phyloP scores from a whole-genome alignment of 2,329 filamentous ascomycete species.

The Penicillium sp. region DNA sequence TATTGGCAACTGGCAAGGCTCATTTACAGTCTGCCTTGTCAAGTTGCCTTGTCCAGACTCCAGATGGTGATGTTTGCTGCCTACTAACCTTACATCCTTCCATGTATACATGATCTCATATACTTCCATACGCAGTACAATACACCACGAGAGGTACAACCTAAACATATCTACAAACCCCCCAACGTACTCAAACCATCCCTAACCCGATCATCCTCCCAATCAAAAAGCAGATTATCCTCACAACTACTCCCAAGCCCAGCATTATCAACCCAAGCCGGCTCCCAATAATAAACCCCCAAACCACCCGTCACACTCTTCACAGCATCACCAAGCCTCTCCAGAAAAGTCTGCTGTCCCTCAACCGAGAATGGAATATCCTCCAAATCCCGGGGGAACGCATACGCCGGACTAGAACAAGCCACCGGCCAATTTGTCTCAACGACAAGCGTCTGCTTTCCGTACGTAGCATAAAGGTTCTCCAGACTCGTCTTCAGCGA shows the following conservation, averaged over 20 bases:
- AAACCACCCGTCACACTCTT: conserved; percentile 51
- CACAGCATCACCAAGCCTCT: conserved; percentile 57
- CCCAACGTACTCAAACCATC: conserved; percentile 57
- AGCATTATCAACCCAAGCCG: conserved; percentile 65
- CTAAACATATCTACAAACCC: conserved; percentile 41
- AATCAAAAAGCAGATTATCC: conserved; percentile 61
- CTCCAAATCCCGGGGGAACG: conserved; percentile 59
- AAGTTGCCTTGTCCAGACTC: too few species aligned
- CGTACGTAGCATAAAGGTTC: conserved; percentile 59
- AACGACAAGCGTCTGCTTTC: conserved; percentile 64
- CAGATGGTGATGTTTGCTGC: background rate
- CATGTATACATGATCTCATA: too few species aligned
- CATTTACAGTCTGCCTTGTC: conserved; percentile 18
- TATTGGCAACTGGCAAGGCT: conserved; percentile 18
- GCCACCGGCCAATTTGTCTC: conserved; percentile 67
- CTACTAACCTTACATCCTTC: background rate
- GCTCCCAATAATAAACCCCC: conserved; percentile 72
- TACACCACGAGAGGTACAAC: too few species aligned
- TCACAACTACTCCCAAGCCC: conserved; percentile 62
- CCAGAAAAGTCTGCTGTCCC: conserved; percentile 61
- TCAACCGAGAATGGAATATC: conserved; percentile 60
- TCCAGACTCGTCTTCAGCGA: conserved; percentile 54
- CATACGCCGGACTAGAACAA: conserved; percentile 56
- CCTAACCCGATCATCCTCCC: conserved; percentile 50
- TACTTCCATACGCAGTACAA: too few species aligned